A percentile compares a stretch with the other conserved stretches of the same genome.
Conservation (phyloP, 2,329 filamentous ascomycete genomes). For the Aspergillus tamarii region DNA sequence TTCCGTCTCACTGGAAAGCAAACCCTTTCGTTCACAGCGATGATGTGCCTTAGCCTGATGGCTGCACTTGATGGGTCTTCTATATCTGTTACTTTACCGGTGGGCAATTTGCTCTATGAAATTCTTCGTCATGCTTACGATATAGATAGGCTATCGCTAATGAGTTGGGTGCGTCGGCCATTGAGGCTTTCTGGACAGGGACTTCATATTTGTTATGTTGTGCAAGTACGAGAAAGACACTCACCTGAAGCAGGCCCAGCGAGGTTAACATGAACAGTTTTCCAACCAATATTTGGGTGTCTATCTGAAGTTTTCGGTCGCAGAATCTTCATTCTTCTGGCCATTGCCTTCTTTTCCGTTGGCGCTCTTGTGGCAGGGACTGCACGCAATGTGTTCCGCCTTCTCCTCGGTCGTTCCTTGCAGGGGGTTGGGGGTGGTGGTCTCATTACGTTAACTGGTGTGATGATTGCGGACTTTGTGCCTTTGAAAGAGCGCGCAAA, state of each 20-base stretch:
- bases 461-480: constrained; percentile 50
- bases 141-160: neutral
- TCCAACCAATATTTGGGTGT: constrained; percentile 54
- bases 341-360: constrained; percentile 48
- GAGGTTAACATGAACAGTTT: constrained; percentile 34
- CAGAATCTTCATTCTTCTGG: constrained; percentile 43
- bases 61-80: neutral
- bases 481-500: constrained; percentile 44
- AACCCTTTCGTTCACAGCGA: too few species aligned
- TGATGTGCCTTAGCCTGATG: neutral
- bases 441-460: constrained; percentile 47
- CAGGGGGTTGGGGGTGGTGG: constrained; percentile 52
- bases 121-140: too few species aligned
- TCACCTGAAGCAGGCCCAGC: too few species aligned
- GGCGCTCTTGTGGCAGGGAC: constrained; percentile 49
- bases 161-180: neutral
- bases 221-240: constrained; percentile 15
- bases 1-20: too few species aligned
- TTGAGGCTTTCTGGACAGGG: neutral
- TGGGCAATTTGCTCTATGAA: neutral
- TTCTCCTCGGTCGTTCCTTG: constrained; percentile 51
- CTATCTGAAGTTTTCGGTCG: constrained; percentile 55
- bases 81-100: neutral
- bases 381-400: constrained; percentile 46
- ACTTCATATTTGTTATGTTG: neutral